These are phyloP conservation scores for Talaromyces funiculosus DNA, from an alignment of 2,329 filamentous ascomycete genomes.

Conservation along the genomic window DNA sequence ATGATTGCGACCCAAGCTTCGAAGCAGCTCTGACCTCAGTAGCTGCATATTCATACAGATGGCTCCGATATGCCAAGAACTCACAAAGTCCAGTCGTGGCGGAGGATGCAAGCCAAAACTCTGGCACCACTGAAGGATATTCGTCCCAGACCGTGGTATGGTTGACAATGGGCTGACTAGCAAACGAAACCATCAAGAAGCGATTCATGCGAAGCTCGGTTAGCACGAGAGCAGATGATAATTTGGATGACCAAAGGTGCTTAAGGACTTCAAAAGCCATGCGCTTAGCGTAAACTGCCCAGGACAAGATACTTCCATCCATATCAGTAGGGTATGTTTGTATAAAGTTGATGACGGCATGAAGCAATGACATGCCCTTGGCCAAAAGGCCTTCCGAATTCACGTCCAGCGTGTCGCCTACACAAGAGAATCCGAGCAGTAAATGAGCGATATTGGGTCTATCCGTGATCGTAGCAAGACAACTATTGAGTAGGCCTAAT, in stretches of 20 bases:
- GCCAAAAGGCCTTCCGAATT: conserved; percentile 66
- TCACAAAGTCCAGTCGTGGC: conserved; percentile 64
- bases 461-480: conserved; percentile 66
- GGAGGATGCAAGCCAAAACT: conserved; percentile 65
- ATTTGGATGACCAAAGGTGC: conserved; percentile 73
- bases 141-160: conserved; percentile 70
- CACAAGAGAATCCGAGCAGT: conserved; percentile 79
- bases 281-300: conserved; percentile 64
- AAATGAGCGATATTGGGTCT: conserved; percentile 85
- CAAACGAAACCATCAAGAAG: conserved; percentile 71
- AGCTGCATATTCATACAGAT: conserved; percentile 77
- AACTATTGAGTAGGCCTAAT: conserved; percentile 77
- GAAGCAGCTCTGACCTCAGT: conserved; percentile 76
- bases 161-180: conserved; percentile 65
- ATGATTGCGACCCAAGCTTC: conserved; percentile 62
- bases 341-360: conserved; percentile 68
- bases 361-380: conserved; percentile 70
- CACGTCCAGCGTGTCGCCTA: conserved; percentile 63
- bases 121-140: conserved; percentile 51
- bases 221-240: conserved; percentile 71
- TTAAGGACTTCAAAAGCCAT: conserved; percentile 68
- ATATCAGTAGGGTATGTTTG: conserved; percentile 62
- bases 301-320: conserved; percentile 56
- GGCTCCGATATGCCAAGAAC: conserved; percentile 70
- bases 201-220: conserved; percentile 73